Evolutionary conservation across 345 rosid genomes (phyloP).

Genomic region (Carallia pectinifolia): DNA sequence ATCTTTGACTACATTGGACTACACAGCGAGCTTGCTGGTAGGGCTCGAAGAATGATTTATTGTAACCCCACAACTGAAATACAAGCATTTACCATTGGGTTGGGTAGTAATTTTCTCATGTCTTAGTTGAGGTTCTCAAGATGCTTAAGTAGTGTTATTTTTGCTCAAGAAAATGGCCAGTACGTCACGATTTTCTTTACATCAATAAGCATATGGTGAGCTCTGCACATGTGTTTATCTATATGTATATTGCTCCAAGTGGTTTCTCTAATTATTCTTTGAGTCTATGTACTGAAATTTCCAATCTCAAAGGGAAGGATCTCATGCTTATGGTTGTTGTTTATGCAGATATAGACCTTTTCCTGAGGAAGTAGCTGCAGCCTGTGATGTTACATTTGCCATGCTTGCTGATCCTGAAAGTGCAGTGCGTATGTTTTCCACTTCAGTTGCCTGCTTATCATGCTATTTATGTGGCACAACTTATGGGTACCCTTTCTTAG

Average conservation of each 20-base stretch:
- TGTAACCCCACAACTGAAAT: too few relatives aligned
- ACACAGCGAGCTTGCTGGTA: too few relatives aligned
- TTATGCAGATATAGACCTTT: constrained; percentile 62
- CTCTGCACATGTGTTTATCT: neutral
- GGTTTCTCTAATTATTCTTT: neutral
- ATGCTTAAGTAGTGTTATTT: too few relatives aligned
- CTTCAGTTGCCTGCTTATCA: constrained; percentile 5
- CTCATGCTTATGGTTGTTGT: neutral
- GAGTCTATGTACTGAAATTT: neutral
- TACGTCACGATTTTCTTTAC: too few relatives aligned
- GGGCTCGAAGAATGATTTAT: too few relatives aligned
- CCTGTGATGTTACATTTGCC: constrained; percentile 81
- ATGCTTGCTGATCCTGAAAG: constrained; percentile 98
- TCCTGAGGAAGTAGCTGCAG: constrained; percentile 87
- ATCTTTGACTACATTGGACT: neutral
- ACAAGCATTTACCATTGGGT: too few relatives aligned
- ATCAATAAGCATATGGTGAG: too few relatives aligned
- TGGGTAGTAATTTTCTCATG: too few relatives aligned
- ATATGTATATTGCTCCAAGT: neutral
- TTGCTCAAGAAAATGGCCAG: too few relatives aligned
- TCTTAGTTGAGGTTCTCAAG: too few relatives aligned
- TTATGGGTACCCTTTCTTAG: constrained; percentile 40
- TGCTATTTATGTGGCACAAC: constrained; percentile 8
- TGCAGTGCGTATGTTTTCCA: constrained; percentile 84
- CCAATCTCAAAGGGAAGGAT: neutral